These are phyloP conservation scores for Picea glauca DNA, from an alignment of 75 land plant genomes.

Conservation along the genomic window DNA sequence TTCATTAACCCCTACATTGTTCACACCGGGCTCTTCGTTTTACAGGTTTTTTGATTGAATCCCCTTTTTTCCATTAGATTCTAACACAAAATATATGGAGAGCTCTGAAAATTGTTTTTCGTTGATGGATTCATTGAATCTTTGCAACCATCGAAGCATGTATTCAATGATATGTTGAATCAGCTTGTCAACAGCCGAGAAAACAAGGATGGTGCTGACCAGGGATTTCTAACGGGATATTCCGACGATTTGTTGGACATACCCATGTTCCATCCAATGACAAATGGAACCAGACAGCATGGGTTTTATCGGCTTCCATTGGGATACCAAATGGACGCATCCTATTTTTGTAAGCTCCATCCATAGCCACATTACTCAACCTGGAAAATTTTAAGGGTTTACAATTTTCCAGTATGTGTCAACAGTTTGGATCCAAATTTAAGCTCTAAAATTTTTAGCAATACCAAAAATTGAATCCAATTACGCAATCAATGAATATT, in stretches of 20 bases:
- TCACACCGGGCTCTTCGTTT: slow-evolving; percentile 5
- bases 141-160: slow-evolving; percentile 80
- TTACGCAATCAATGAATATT: too few species aligned
- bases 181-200: slow-evolving; percentile 38
- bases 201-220: slow-evolving; percentile 93
- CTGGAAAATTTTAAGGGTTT: background rate
- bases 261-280: slow-evolving; percentile 84
- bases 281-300: slow-evolving; percentile 65
- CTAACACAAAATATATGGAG: too few species aligned
- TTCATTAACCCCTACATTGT: slow-evolving; percentile 45
- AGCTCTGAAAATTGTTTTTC: too few species aligned
- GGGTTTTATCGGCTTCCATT: slow-evolving; percentile 85
- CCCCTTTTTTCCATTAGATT: too few species aligned
- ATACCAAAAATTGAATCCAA: too few species aligned
- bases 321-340: slow-evolving; percentile 99
- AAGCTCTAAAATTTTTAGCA: too few species aligned
- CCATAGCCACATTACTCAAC: background rate
- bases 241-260: slow-evolving; percentile 77
- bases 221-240: slow-evolving; percentile 76
- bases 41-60: background rate
- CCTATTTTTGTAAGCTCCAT: slow-evolving; percentile 78
- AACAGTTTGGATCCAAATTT: background rate
- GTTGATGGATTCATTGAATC: background rate
- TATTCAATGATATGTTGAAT: slow-evolving; percentile 67
- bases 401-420: too few species aligned